These are phyloP conservation scores for Fulvia fulva DNA, from an alignment of 2,329 filamentous ascomycete genomes.

Conservation along the genomic window DNA sequence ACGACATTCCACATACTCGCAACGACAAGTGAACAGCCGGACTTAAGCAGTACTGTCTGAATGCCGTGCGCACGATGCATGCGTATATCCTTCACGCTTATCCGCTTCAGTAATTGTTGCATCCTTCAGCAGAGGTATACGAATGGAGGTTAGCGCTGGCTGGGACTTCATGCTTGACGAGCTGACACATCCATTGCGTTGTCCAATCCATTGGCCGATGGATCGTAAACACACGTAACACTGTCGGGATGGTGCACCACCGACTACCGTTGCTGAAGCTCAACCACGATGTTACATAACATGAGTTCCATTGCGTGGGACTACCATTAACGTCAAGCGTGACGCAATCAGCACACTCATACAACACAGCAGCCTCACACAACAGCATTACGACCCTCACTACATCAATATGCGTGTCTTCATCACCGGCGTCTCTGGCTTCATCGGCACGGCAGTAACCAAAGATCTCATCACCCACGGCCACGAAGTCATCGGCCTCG, in stretches of 20 bases:
- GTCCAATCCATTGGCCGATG: neutral
- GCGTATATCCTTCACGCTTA: neutral
- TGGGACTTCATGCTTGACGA: neutral
- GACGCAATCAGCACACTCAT: no score
- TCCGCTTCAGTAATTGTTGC: no score
- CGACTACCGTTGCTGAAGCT: neutral
- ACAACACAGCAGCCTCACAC: no score
- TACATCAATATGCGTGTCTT: slow-evolving; percentile 23
- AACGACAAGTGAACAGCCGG: no score
- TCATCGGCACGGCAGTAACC: slow-evolving; percentile 38
- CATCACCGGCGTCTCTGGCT: slow-evolving; percentile 43
- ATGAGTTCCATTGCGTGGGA: no score
- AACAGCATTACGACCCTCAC: neutral
- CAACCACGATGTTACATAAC: neutral
- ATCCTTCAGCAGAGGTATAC: no score
- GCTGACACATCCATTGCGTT: neutral
- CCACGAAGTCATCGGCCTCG: slow-evolving; percentile 42
- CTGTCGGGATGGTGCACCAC: no score
- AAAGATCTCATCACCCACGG: slow-evolving; percentile 37
- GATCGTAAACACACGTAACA: neutral
- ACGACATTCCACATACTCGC: no score
- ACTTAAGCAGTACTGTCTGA: no score
- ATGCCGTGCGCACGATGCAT: no score
- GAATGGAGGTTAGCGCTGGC: neutral
- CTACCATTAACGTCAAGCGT: no score